Percentiles rank a stretch among this genome's conserved stretches.
These are phyloP conservation scores for Paratrypanosoma confusum DNA, from an alignment of 208 protist species.

Conservation along the genomic window DNA sequence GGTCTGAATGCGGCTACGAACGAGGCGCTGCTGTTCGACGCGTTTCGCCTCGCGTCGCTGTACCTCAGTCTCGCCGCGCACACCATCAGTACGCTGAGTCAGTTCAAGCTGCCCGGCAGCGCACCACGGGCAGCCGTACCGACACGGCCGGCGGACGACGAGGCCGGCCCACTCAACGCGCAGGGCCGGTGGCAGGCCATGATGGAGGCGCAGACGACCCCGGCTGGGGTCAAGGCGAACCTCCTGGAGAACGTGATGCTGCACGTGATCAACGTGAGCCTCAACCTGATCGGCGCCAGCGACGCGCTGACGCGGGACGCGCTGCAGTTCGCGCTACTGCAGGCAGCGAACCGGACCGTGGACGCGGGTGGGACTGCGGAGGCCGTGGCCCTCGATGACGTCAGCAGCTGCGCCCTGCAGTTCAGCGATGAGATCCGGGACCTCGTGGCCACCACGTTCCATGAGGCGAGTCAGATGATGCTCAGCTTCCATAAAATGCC, in stretches of 20 bases:
- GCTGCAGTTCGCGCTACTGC: constrained; percentile 19
- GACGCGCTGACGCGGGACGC: constrained; percentile 54
- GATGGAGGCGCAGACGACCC: constrained; percentile 34
- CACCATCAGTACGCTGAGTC: no score
- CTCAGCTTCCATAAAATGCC: constrained; percentile 6
- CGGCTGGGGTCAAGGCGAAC: constrained; percentile 33
- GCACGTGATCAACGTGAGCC: constrained; percentile 59
- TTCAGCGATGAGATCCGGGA: constrained; percentile 48
- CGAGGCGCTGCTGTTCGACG: no score
- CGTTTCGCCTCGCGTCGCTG: no score
- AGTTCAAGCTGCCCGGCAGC: no score
- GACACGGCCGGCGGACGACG: no score
- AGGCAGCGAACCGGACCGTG: constrained; percentile 5
- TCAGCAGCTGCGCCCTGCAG: constrained; percentile 11
- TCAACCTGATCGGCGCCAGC: constrained; percentile 25
- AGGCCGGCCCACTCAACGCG: no score
- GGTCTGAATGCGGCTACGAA: no score
- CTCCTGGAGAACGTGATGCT: constrained; percentile 43
- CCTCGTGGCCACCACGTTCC: constrained; percentile 36
- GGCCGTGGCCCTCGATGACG: neutral
- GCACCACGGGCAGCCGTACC: no score
- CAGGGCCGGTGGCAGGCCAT: no score
- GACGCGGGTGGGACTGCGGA: neutral
- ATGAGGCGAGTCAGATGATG: constrained; percentile 32
- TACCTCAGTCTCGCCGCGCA: no score